phyloP scores from a whole-genome alignment of 441 rosid species.

The Capsella rubella region DNA sequence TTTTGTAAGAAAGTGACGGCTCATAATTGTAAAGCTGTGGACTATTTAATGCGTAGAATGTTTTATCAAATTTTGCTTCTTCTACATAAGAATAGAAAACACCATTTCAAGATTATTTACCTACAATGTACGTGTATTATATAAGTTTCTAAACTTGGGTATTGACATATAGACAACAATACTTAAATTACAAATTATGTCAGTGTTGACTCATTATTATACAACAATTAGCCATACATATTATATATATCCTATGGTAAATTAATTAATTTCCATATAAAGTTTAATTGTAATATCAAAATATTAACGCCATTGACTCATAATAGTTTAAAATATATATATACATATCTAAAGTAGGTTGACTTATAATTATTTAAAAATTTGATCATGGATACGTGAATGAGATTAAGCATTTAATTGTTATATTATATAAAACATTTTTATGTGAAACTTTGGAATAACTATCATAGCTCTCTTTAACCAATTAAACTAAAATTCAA shows the following conservation, averaged over 20 bases:
- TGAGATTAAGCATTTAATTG: background rate
- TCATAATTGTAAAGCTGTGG: background rate
- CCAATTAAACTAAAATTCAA: background rate
- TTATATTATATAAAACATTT: background rate
- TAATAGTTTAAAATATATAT: background rate
- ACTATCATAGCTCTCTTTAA: background rate
- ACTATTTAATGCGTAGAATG: background rate
- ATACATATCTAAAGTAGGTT: too few species aligned
- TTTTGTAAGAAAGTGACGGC: slow-evolving; percentile 29
- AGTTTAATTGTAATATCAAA: background rate
- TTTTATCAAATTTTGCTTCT: background rate
- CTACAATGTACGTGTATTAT: background rate
- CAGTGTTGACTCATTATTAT: too few species aligned
- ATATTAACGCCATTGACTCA: background rate
- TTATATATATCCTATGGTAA: background rate
- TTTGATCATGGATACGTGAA: background rate
- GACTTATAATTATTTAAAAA: background rate
- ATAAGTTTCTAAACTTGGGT: too few species aligned
- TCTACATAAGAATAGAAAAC: background rate
- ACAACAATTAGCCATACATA: background rate
- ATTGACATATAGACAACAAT: too few species aligned
- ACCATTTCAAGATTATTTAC: background rate
- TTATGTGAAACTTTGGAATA: slow-evolving; percentile 21
- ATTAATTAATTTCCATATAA: background rate
- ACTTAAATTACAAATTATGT: background rate